These are phyloP conservation scores for Colletotrichum graminicola DNA, from an alignment of 2,329 filamentous ascomycete species.

Conservation along the genomic window DNA sequence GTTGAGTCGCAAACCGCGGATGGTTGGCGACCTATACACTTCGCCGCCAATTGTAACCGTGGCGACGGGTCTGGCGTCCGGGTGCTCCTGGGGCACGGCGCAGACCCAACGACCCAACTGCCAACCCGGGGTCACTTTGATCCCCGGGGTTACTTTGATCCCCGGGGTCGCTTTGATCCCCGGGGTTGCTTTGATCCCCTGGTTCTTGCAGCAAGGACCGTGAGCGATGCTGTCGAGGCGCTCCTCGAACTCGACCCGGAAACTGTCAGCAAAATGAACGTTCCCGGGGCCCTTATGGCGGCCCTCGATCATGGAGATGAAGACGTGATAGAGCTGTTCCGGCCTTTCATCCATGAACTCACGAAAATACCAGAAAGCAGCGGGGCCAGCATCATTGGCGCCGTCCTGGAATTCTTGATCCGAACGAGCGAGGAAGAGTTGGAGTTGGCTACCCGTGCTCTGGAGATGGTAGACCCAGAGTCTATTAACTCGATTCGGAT, in stretches of 20 bases:
- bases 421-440: background rate
- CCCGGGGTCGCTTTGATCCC: background rate
- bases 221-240: background rate
- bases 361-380: background rate
- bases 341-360: background rate
- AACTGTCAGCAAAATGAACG: background rate
- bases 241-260: conserved; percentile 1
- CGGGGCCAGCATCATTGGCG: background rate
- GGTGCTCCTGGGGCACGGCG: conserved; percentile 18
- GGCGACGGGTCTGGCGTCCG: conserved; percentile 8
- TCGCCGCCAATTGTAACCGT: background rate
- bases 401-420: background rate
- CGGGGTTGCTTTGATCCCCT: background rate
- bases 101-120: background rate
- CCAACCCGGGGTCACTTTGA: background rate
- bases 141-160: background rate
- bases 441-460: background rate
- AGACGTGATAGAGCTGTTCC: background rate
- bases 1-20: conserved; percentile 5
- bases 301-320: background rate
- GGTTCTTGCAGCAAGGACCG: background rate
- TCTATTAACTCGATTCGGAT: background rate
- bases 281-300: background rate
- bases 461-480: background rate
- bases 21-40: conserved; percentile 26